phyloP scores from a whole-genome alignment of 192 early-diverging fungal species.

The Jimgerdemannia flammicorona region DNA sequence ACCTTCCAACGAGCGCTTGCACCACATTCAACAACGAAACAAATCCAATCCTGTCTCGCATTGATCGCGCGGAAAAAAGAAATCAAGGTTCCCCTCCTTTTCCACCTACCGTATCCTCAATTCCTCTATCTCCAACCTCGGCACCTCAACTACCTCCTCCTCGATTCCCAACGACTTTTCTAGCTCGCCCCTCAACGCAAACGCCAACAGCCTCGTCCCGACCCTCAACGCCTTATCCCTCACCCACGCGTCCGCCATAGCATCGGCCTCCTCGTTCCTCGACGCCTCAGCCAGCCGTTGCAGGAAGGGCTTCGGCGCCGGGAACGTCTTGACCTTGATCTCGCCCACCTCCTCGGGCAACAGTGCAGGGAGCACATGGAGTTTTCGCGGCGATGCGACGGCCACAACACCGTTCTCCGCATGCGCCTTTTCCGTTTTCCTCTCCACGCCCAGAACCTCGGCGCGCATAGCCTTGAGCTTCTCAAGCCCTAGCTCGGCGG shows the following conservation, averaged over 20 bases:
- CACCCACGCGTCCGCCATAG: constrained; percentile 10
- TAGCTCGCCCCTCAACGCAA: not conserved
- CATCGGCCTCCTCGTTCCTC: constrained; percentile 26
- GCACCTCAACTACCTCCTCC: not conserved
- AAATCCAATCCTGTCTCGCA: no score
- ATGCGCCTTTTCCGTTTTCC: not conserved
- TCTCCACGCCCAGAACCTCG: not conserved
- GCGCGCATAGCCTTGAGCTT: constrained; percentile 15
- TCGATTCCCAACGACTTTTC: not conserved
- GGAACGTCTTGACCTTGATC: constrained; percentile 43
- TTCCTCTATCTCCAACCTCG: not conserved
- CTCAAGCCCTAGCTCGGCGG: constrained; percentile 29
- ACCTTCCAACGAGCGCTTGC: no score
- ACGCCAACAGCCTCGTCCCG: not conserved
- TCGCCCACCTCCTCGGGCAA: constrained; percentile 26
- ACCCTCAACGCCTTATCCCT: not conserved
- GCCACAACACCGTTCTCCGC: not conserved
- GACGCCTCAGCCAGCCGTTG: constrained; percentile 21
- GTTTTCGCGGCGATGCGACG: constrained; percentile 8
- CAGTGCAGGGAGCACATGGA: constrained; percentile 9
- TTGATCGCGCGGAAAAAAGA: no score
- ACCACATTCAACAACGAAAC: no score
- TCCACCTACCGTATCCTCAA: not conserved
- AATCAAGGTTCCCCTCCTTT: no score
- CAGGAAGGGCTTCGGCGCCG: constrained; percentile 29